A percentile compares a stretch with the other conserved stretches of the same genome.
phyloP scores from a whole-genome alignment of 2,329 filamentous ascomycete species.

The Ophiocordyceps robertsii region DNA sequence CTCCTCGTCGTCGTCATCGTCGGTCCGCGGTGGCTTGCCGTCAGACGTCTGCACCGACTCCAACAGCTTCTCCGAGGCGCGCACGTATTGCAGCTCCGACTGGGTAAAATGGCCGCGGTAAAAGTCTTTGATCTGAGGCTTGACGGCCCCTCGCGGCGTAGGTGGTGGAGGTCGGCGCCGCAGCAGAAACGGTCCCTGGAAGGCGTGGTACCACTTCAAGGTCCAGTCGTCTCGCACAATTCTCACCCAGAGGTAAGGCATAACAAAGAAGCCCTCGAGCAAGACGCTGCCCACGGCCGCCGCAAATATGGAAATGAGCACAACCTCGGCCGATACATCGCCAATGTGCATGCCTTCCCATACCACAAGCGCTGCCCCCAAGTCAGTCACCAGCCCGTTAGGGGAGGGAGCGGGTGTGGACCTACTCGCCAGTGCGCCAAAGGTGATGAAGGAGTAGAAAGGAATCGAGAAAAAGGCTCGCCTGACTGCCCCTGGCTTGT shows the following conservation, averaged over 20 bases:
- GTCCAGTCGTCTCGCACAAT: conserved; percentile 38
- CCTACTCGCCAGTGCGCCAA: conserved; percentile 20
- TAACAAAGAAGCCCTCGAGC: conserved; percentile 31
- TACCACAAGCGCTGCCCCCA: conserved; percentile 37
- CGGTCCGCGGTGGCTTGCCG: not conserved
- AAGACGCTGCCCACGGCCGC: conserved; percentile 26
- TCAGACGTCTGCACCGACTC: conserved; percentile 17
- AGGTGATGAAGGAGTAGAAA: conserved; percentile 23
- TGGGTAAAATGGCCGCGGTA: conserved; percentile 33
- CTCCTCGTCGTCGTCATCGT: conserved; percentile 17
- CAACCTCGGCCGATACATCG: conserved; percentile 9
- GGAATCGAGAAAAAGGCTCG: conserved; percentile 22
- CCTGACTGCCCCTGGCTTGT: conserved; percentile 13
- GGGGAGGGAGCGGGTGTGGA: conserved; percentile 1
- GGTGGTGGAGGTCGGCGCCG: conserved; percentile 21
- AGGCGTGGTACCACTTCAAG: conserved; percentile 32
- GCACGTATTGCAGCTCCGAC: conserved; percentile 27
- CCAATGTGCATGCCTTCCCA: conserved; percentile 21
- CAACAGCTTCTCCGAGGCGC: conserved; percentile 19
- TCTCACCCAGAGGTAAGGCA: conserved; percentile 37
- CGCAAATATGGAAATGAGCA: conserved; percentile 25
- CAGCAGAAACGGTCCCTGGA: conserved; percentile 33
- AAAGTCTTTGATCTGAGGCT: conserved; percentile 32
- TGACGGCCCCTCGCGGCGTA: conserved; percentile 22
- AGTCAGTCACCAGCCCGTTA: conserved; percentile 1